Evolutionary conservation across 1,139 yeast species (phyloP), one percentile per base, ranked within the genome.

Genomic region (Wickerhamomyces sp.): DNA sequence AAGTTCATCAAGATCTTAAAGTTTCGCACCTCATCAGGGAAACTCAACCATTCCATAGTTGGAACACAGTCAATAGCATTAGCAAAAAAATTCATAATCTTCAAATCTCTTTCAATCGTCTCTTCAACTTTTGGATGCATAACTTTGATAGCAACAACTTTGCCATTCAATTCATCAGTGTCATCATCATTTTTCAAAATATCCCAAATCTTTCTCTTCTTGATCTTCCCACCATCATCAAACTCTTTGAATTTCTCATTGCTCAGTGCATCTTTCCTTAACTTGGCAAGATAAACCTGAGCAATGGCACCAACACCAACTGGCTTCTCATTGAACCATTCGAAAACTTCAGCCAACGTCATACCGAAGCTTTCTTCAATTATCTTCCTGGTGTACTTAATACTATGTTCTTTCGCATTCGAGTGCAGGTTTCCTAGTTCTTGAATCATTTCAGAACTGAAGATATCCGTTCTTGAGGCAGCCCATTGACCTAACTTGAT

Each of bases 401-500:
- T 57, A 1, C 84, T 64, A 61, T 91, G 99, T 5, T 85, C 72
- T 39, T 72, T 75, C 12, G 91, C 89, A 54, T 86, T 78, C 12
- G 96, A 85, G 57, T 91, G 98, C 37, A 91, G 64, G 24, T 74
- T 64, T 4, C 87, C 75, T 51, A 91, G 62, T 52, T 85, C 91
- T 17, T 74, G 74, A 58, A 98, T 91, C 59, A 91, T 62, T 31
- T 74, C 86, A 35, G 65, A 66, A 3, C 96, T 83, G 60, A 91
- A 89, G 27, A 91, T 84, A 59, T 91, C 99, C 0, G 95, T 85
- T 61, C 99, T 73, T n/a, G 96, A 84, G 4, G 97, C 97, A 0
- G 98, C 98, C 99, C 99, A 91, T 65, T 93, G 98, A 4, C 97
- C 98, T 44, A 91, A 70, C 59, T 91, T 91, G 43, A 91, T 86